Evolutionary conservation across 2,329 filamentous ascomycete genomes (phyloP), one percentile per base, ranked within the genome.

Genomic region (Sclerotinia minor): DNA sequence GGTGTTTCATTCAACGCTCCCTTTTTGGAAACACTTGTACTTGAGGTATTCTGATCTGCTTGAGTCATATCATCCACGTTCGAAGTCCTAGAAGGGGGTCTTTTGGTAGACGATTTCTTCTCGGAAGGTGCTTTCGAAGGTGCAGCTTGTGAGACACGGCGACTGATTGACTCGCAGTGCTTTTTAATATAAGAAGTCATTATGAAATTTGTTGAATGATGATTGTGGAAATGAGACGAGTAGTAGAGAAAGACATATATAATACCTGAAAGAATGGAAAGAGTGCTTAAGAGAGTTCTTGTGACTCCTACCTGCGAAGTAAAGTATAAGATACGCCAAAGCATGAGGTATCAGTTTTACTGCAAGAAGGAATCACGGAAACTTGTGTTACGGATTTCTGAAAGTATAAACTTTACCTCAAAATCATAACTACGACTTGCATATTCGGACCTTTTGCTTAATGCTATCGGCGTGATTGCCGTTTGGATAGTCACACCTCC

Each of bases 401-500:
- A 49, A 50, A 38, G 59, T 61, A 38, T 50, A 38, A 26, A 26
- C 21, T 11, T 21, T 38, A 61, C 13, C 21, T 38, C 11, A 13
- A 61, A 13, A 13, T 35, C 15, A 50, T 19, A 19, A 21, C 11
- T 38, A 55, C 7, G 35, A n/a, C n/a, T 19, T 49, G 29, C 45
- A 24, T 24, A 61, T 50, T 50, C 29, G 59, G 59, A 19, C 59
- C 59, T 61, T 61, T 45, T 29, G 13, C 24, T 21, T 2, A 38
- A 19, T 41, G 38, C 38, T 41, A 41, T 41, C 4, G 38, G 15
- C 38, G 38, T 41, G 17, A 41, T 41, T 41, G 38, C 38, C 38
- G 38, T 38, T 38, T n/a, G 11, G n/a, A n/a, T 7, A n/a, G 21
- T 38, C 32, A 55, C 24, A 38, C 5, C 32, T 55, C 0, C 19